Evolutionary conservation across 169 alveolate species (phyloP).

Genomic region (Babesia bovis): DNA sequence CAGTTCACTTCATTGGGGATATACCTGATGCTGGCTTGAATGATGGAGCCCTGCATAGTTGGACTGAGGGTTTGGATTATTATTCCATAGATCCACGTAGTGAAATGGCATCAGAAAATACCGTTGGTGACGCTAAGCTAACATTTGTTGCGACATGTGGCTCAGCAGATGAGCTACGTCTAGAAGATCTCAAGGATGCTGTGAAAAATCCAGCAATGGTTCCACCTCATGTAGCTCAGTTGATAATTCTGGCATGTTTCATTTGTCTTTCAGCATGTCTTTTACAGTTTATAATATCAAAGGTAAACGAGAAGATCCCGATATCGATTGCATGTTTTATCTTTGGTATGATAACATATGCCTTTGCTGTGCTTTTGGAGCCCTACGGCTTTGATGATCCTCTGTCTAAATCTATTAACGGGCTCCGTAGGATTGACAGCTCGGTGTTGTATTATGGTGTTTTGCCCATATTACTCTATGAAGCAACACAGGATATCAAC

Average conservation of each 20-base stretch:
- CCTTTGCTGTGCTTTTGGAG: slow-evolving; percentile 59
- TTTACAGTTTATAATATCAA: slow-evolving; percentile 73
- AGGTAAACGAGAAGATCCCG: slow-evolving; percentile 73
- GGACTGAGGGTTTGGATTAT: too few species aligned
- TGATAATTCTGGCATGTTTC: slow-evolving; percentile 64
- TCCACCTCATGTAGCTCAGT: slow-evolving; percentile 64
- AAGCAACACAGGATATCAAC: slow-evolving; percentile 85
- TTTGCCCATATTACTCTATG: slow-evolving; percentile 84
- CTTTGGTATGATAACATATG: slow-evolving; percentile 75
- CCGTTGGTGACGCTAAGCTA: too few species aligned
- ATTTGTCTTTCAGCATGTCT: slow-evolving; percentile 72
- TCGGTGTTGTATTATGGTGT: slow-evolving; percentile 79
- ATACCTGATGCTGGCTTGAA: too few species aligned
- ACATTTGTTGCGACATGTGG: too few species aligned
- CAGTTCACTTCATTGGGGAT: too few species aligned
- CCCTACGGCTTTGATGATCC: slow-evolving; percentile 46
- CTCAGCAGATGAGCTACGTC: too few species aligned
- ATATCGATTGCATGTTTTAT: slow-evolving; percentile 75
- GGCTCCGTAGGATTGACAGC: slow-evolving; percentile 71
- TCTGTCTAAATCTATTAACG: slow-evolving; percentile 53
- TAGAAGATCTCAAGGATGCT: not conserved
- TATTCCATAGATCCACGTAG: too few species aligned
- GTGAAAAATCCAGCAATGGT: slow-evolving; percentile 38
- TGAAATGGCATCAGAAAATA: too few species aligned
- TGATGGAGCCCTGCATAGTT: too few species aligned